Evolutionary conservation across 169 alveolate species (phyloP), one percentile per base, ranked within the genome.

Genomic region (Cryptosporidium sp.): DNA sequence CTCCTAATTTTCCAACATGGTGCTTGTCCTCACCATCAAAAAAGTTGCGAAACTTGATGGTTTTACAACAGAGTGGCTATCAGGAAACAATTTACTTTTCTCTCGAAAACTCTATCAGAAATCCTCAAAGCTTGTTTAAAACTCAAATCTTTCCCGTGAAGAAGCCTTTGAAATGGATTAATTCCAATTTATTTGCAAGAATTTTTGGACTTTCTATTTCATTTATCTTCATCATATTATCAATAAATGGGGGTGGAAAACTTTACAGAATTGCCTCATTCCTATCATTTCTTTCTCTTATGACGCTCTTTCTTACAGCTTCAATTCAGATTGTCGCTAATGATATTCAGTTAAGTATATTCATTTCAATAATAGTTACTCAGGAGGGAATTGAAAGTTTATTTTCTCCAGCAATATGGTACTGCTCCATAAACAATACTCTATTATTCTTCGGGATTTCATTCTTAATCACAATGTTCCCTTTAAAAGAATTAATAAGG

Each of bases 341-440:
- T 23, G 89, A 65, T 12, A 43, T 80, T 43, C 89, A 80, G 18
- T 80, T 80, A 9, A 80, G 31, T 41, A 80, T 80, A 37, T 80
- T 80, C 14, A 29, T 80, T 26, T 80, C 89, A 8, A 62, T 62
- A 9, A 5, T 80, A 9, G 89, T 59, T 16, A 62, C 89, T 18
- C 89, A 80, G 16, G 75, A 65, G 6, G 89, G 89, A 9, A 39
- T 80, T 26, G 67, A 37, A 29, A 37, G 26, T 80, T 69, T 80
- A 26, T 31, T 80, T 26, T 62, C 89, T 41, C 89, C 89, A 12
- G 61, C 89, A 61, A 65, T 80, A 21, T 80, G 89, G 89, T 80
- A 80, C 70, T 80, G 67, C 18, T 59, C 89, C 5, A 80, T 80
- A n/a, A 59, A 80, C 7, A 80, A 80, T 31, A 65, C 89, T 12